Evolutionary conservation across 257 asterid genomes (phyloP).

Genomic region (Salvia hispanica): DNA sequence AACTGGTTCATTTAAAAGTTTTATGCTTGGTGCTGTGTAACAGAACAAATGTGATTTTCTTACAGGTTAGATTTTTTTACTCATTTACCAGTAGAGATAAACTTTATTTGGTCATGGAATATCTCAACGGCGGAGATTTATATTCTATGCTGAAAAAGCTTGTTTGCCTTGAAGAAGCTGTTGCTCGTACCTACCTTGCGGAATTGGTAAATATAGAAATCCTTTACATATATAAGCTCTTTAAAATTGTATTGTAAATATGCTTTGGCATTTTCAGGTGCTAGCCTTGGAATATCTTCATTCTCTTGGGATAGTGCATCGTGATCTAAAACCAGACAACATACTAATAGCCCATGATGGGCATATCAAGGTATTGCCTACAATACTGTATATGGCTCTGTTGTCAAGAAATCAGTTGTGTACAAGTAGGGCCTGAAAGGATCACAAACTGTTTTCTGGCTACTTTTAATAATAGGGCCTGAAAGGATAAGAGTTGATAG

Average conservation of each 20-base stretch:
- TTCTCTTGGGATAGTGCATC: slow-evolving; percentile 91
- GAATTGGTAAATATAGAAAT: slow-evolving; percentile 68
- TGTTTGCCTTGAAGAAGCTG: slow-evolving; percentile 84
- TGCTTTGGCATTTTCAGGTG: slow-evolving; percentile 54
- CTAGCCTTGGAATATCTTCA: slow-evolving; percentile 98
- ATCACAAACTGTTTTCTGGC: slow-evolving; percentile 10
- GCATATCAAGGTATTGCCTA: slow-evolving; percentile 75
- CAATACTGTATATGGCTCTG: slow-evolving; percentile 22
- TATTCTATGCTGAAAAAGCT: slow-evolving; percentile 79
- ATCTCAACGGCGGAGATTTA: slow-evolving; percentile 94
- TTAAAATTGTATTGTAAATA: slow-evolving; percentile 27
- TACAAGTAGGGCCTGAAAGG: slow-evolving; percentile 12
- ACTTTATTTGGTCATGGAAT: slow-evolving; percentile 97
- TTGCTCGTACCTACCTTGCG: slow-evolving; percentile 80
- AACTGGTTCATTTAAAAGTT: neutral
- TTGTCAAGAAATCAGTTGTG: slow-evolving; percentile 20
- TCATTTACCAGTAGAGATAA: slow-evolving; percentile 89
- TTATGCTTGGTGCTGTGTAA: slow-evolving; percentile 27
- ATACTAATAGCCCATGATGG: slow-evolving; percentile 92
- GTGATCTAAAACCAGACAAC: slow-evolving; percentile 98
- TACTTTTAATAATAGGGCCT: slow-evolving; percentile 8
- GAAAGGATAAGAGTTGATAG: slow-evolving; percentile 8
- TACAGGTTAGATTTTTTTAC: slow-evolving; percentile 92
- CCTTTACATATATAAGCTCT: slow-evolving; percentile 23
- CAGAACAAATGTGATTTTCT: slow-evolving; percentile 28